Evolutionary conservation across 2,329 filamentous ascomycete genomes (phyloP).

Genomic region (Dactylellina leptospora): DNA sequence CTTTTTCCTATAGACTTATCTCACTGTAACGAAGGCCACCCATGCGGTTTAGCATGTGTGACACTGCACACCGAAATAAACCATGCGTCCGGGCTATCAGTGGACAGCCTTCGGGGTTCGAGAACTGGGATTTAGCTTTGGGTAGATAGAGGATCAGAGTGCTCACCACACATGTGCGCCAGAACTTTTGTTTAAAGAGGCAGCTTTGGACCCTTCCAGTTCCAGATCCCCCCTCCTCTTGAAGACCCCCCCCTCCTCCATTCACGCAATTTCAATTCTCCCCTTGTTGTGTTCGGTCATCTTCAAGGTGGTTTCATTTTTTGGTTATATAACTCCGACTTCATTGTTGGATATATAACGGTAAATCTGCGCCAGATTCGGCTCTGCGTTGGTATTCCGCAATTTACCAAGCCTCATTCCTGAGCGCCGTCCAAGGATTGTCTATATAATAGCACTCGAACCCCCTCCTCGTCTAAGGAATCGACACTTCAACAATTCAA

Average conservation of each 20-base stretch:
- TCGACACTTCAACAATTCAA: slow-evolving; percentile 4
- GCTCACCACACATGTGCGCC: not conserved
- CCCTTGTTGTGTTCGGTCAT: not conserved
- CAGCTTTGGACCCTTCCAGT: slow-evolving; percentile 42
- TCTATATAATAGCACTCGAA: not conserved
- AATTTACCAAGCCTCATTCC: slow-evolving; percentile 17
- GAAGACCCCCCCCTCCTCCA: slow-evolving; percentile 12
- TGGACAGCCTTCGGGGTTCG: slow-evolving; percentile 16
- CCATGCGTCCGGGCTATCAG: slow-evolving; percentile 48
- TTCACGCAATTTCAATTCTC: slow-evolving; percentile 8
- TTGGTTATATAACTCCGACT: slow-evolving; percentile 6
- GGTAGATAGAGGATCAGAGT: slow-evolving; percentile 13
- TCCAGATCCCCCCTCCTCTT: slow-evolving; percentile 4
- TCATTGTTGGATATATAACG: slow-evolving; percentile 11
- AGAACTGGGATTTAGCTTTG: slow-evolving; percentile 22
- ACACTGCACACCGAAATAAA: slow-evolving; percentile 35
- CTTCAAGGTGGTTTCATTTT: not conserved
- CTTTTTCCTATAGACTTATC: slow-evolving; percentile 31
- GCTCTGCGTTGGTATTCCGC: slow-evolving; percentile 26
- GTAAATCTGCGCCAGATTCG: slow-evolving; percentile 6
- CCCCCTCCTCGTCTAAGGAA: not conserved
- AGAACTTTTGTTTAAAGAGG: slow-evolving; percentile 49
- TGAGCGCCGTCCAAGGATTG: slow-evolving; percentile 17
- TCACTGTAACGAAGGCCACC: slow-evolving; percentile 11
- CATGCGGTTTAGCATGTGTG: slow-evolving; percentile 49